phyloP scores from a whole-genome alignment of 257 asterid species.

The Paraleonurus japonicus region DNA sequence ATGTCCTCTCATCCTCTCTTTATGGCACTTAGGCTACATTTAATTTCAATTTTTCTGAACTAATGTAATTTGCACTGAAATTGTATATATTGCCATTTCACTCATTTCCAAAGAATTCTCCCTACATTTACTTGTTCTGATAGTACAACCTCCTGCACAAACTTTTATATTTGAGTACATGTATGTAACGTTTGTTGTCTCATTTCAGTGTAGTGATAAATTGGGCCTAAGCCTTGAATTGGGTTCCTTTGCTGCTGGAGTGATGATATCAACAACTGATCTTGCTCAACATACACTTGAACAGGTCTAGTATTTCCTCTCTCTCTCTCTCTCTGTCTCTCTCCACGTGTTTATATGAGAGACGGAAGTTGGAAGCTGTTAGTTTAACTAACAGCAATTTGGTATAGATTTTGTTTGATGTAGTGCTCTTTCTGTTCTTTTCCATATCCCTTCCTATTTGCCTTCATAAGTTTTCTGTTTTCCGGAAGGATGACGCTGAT shows the following conservation, averaged over 20 bases:
- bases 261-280: conserved; percentile 87
- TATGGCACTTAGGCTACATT: background rate
- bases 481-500: background rate
- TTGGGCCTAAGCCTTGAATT: conserved; percentile 82
- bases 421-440: background rate
- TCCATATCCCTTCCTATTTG: background rate
- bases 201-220: conserved; percentile 81
- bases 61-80: conserved; percentile 10
- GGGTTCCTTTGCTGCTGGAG: conserved; percentile 95
- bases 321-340: background rate
- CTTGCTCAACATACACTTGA: conserved; percentile 81
- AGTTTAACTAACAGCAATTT: background rate
- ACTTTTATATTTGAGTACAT: conserved; percentile 6
- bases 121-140: conserved; percentile 8
- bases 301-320: conserved; percentile 43
- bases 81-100: background rate
- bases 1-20: conserved; percentile 39
- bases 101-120: background rate
- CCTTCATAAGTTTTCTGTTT: background rate
- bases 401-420: background rate
- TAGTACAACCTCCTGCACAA: background rate
- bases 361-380: background rate
- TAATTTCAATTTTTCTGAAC: conserved; percentile 17
- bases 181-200: conserved; percentile 21
- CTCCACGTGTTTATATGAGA: background rate